Evolutionary conservation across 768 basidiomycete genomes (phyloP).

Genomic region (Hericium erinaceus): DNA sequence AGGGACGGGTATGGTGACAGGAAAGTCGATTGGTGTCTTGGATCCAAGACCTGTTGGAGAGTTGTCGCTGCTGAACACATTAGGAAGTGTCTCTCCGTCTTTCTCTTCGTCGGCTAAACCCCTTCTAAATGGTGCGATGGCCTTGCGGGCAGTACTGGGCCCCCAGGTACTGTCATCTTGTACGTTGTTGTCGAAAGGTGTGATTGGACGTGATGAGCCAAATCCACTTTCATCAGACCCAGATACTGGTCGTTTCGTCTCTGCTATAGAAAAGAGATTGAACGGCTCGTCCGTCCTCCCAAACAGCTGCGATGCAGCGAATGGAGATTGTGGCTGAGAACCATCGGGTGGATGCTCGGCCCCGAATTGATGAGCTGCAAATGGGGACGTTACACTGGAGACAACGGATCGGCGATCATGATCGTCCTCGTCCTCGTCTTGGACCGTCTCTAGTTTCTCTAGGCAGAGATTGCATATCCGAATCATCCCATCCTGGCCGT

Average conservation of each 20-base stretch:
- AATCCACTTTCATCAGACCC: constrained; percentile 47
- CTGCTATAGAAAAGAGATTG: constrained; percentile 75
- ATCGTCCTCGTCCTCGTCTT: constrained; percentile 78
- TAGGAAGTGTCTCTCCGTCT: constrained; percentile 35
- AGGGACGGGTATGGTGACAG: constrained; percentile 41
- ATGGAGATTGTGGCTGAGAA: constrained; percentile 73
- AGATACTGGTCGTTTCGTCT: constrained; percentile 49
- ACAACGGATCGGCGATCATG: constrained; percentile 76
- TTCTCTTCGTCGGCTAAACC: constrained; percentile 72
- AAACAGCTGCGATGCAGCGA: constrained; percentile 79
- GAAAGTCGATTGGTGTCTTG: constrained; percentile 51
- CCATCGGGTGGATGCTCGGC: constrained; percentile 29
- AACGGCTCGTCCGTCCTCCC: constrained; percentile 70
- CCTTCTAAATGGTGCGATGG: constrained; percentile 67
- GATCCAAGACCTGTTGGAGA: constrained; percentile 33
- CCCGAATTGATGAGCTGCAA: constrained; percentile 73
- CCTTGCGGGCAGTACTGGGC: constrained; percentile 34
- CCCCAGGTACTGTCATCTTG: constrained; percentile 32
- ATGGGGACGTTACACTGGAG: constrained; percentile 60
- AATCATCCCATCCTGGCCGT: constrained; percentile 92
- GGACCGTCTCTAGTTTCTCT: constrained; percentile 82
- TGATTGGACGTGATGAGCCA: constrained; percentile 37
- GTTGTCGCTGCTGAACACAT: constrained; percentile 34
- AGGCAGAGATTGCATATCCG: constrained; percentile 93
- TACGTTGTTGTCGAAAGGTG: constrained; percentile 35